These are phyloP conservation scores for Chaetomiaceae sp. DNA, from an alignment of 2,329 filamentous ascomycete genomes.

Conservation along the genomic window DNA sequence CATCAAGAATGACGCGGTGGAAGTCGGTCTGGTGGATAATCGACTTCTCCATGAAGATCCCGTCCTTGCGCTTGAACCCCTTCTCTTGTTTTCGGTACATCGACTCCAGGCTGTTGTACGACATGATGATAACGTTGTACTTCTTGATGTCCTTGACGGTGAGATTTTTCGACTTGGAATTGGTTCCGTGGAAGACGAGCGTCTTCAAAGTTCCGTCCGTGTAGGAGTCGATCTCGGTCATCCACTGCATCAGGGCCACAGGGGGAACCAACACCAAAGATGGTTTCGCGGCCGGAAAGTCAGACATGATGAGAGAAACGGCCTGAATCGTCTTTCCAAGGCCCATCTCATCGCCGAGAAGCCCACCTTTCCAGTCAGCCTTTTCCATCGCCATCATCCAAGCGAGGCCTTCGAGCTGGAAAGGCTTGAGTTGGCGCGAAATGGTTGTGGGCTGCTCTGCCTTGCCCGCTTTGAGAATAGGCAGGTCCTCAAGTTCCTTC, in stretches of 20 bases:
- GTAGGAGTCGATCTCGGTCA: constrained; percentile 71
- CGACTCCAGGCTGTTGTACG: constrained; percentile 87
- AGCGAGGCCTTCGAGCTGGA: constrained; percentile 86
- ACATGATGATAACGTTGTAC: constrained; percentile 95
- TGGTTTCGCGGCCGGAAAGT: constrained; percentile 78
- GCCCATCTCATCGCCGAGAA: constrained; percentile 97
- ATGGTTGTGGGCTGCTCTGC: constrained; percentile 73
- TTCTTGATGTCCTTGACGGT: constrained; percentile 69
- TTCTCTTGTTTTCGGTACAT: constrained; percentile 89
- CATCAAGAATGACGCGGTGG: constrained; percentile 88
- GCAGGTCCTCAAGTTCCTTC: constrained; percentile 64
- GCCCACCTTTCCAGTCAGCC: constrained; percentile 77
- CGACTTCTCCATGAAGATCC: constrained; percentile 73
- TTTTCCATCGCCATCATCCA: constrained; percentile 94
- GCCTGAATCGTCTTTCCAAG: constrained; percentile 98
- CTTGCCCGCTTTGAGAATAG: constrained; percentile 56
- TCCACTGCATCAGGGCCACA: constrained; percentile 95
- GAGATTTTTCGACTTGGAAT: constrained; percentile 74
- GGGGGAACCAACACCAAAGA: constrained; percentile 87
- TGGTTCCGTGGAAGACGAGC: constrained; percentile 84
- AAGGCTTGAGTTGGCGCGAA: constrained; percentile 79
- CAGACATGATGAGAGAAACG: constrained; percentile 96
- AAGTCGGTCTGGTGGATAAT: constrained; percentile 81
- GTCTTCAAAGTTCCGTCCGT: constrained; percentile 88
- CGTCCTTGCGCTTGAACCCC: constrained; percentile 76